Percentiles rank a stretch among this genome's conserved stretches.
These are phyloP conservation scores for Pelargonium citronellum DNA, from an alignment of 441 rosid genomes.

Conservation along the genomic window DNA sequence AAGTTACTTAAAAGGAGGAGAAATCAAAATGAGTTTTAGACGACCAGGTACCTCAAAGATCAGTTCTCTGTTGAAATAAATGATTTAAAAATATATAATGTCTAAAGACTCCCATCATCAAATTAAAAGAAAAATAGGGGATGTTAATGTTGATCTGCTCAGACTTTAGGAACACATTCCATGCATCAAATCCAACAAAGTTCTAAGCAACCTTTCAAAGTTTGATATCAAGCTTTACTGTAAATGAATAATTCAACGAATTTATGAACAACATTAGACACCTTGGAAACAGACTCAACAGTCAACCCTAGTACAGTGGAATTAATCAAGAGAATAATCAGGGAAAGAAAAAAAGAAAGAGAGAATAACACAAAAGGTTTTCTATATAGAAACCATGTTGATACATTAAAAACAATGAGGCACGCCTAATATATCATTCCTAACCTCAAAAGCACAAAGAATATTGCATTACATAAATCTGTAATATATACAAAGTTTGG, in stretches of 20 bases:
- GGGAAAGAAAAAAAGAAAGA: neutral
- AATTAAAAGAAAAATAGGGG: neutral
- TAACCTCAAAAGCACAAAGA: neutral
- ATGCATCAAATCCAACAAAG: neutral
- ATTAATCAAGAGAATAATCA: neutral
- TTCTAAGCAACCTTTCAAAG: neutral
- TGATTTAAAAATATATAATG: neutral
- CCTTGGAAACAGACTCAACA: neutral
- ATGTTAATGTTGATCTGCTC: neutral
- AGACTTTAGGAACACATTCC: neutral
- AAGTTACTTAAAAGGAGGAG: neutral
- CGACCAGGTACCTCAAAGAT: neutral
- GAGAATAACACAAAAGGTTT: neutral
- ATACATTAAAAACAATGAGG: neutral
- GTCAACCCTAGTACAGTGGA: too few relatives aligned
- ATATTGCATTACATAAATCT: neutral
- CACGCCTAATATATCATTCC: neutral
- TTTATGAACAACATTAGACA: neutral
- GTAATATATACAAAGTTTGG: neutral
- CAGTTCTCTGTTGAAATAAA: neutral
- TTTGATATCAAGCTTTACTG: neutral
- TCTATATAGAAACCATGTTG: neutral
- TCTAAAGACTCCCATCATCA: neutral
- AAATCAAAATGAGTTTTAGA: neutral
- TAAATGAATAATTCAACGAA: neutral